Base-by-base conservation (phyloP, 495 filamentous ascomycete genomes). In the Beverwykella pulmonaria region DNA sequence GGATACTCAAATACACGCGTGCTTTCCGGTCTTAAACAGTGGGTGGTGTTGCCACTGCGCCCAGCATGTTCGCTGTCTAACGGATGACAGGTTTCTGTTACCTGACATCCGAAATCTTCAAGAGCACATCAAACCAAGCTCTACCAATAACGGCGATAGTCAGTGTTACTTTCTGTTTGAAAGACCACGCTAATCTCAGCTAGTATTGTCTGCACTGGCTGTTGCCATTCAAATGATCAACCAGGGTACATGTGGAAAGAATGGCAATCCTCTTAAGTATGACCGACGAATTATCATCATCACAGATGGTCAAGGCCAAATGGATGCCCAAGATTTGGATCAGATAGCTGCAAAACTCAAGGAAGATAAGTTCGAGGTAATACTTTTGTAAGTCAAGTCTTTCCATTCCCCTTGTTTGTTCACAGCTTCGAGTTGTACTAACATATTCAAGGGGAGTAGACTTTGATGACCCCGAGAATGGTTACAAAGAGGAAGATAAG, bases 401-500 rank as follows among this genome's bases (percentile, higher is more conserved):
- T 12, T 12, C 32, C 5, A 34, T 34, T 27, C 15, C 23, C 1
- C 12, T 6, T 32, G 41, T 17, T 20, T 22, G 23, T 26, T 12
- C 8, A 9, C 12, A 55, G n/a, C 4, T 1, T 19, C 10, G 12
- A 10, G 10, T 5, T 44, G 23, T 57, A 5, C 19, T 41, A 23
- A 57, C 39, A 48, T 15, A 29, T 26, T 1, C 10, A 65, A 96
- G 92, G 56, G 94, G 94, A 7, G 84, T 93, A 26, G 94, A 99
- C 77, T 98, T 98, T 75, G 92, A 99, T 69, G 95, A 97, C 78
- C 73, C 86, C 3, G 92, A 96, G 30, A 97, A 87, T 71, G 92
- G 93, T 27, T 89, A 91, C 71, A 95, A 93, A 75, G 93, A 99
- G 79, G 93, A 99, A 76, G 86, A 90, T 69, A 99, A 99, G 76